Evolutionary conservation across 495 filamentous ascomycete species (phyloP).

Genomic region (Trichoderma reesei): DNA sequence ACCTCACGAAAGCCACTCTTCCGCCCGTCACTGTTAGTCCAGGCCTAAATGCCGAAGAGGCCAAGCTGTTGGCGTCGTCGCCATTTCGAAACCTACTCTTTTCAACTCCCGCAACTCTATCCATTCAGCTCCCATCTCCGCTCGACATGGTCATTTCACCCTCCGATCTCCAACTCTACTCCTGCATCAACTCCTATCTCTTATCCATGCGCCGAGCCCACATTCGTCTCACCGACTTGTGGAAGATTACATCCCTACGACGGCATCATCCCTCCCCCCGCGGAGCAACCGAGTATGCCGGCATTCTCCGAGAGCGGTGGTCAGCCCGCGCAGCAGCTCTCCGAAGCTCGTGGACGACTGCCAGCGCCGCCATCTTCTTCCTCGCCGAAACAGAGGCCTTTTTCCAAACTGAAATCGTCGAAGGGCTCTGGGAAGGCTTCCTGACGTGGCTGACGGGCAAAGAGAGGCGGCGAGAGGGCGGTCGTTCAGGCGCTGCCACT

Average conservation of each 20-base stretch:
- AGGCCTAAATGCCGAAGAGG: neutral
- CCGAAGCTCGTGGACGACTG: conserved; percentile 77
- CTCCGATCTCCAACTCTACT: conserved; percentile 67
- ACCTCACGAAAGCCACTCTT: conserved; percentile 37
- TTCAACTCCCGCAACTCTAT: conserved; percentile 61
- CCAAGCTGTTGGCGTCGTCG: conserved; percentile 29
- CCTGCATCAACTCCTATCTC: conserved; percentile 77
- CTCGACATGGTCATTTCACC: conserved; percentile 77
- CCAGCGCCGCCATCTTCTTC: conserved; percentile 75
- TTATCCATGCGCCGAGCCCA: conserved; percentile 74
- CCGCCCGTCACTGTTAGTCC: conserved; percentile 20
- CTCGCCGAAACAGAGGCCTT: conserved; percentile 77
- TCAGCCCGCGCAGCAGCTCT: conserved; percentile 51
- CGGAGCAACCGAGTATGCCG: conserved; percentile 45
- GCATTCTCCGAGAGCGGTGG: conserved; percentile 46
- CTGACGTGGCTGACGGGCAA: conserved; percentile 33
- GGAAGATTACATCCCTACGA: conserved; percentile 70
- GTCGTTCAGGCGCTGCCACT: neutral
- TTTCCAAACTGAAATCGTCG: conserved; percentile 81
- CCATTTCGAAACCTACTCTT: conserved; percentile 75
- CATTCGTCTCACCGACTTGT: conserved; percentile 67
- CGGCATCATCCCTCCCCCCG: conserved; percentile 61
- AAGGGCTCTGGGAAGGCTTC: conserved; percentile 65
- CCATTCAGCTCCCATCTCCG: conserved; percentile 64
- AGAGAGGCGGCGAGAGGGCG: neutral